Evolutionary conservation across 2,329 filamentous ascomycete species (phyloP), one percentile per base, ranked within the genome.

Genomic region (Cryphonectria nitschkei): DNA sequence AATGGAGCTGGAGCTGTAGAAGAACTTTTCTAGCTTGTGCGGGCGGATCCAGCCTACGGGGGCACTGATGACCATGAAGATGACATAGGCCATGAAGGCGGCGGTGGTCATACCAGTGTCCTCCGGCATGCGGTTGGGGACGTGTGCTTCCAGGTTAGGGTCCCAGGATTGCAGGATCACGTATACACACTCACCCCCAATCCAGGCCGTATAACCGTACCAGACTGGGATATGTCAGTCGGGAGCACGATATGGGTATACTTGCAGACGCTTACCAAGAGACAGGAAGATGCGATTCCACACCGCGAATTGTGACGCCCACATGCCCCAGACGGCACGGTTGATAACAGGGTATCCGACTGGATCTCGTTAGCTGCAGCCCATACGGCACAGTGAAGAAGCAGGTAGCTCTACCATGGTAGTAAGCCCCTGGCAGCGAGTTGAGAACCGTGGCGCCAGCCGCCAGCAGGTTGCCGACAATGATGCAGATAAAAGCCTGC

Each of bases 291-390:
- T 81, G 3, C 84, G 80, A 74, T 85, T 83, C 8, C 82, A 72
- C 22, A 86, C 76, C 0, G 84, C 83, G 43, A 86, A 83, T 67
- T 85, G 86, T 63, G 82, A 83, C 2, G 80, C 84, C 39, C 82
- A 78, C 76, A 86, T 76, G 5, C 84, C 84, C 84, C 84, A 86
- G 9, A 82, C 82, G 72, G 80, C 85, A 5, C 85, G 79, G 73
- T 84, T 85, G 74, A 85, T 83, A 19, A 86, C 78, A 0, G 84
- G 85, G 74, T 85, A 83, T 67, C 84, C 84, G 70, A 86, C 82
- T 73, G 86, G 84, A 16, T 84, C 84, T 86, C 50, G 79, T 80
- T 4, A 85, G 68, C 19, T 34, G 54, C 54, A 34, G 29, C 26
- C 54, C 9, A 2, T 32, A 34, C 54, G 32, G 14, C 54, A 34